phyloP scores from a whole-genome alignment of 176 grass and related monocot genomes.

The Triticum dicoccoides region DNA sequence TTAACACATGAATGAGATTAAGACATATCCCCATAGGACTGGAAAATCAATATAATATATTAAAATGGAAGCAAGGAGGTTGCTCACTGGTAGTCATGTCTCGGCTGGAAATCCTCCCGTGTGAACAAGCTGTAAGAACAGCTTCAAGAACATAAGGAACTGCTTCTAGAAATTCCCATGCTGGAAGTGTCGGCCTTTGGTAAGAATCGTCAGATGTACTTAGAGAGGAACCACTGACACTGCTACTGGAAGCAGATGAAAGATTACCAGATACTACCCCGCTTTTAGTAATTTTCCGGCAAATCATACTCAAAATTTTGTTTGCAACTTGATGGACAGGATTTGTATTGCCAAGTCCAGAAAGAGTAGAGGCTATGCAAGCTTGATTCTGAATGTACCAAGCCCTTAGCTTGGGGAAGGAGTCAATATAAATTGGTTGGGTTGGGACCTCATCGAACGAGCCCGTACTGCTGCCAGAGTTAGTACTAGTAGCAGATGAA shows the following conservation, averaged over 20 bases:
- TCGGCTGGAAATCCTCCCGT: conserved; percentile 84
- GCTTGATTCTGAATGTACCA: conserved; percentile 99
- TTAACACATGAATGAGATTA: conserved; percentile 22
- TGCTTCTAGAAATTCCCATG: conserved; percentile 96
- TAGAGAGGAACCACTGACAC: conserved; percentile 68
- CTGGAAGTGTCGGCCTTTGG: conserved; percentile 73
- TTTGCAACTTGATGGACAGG: conserved; percentile 93
- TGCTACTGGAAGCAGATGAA: conserved; percentile 73
- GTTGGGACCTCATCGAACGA: conserved; percentile 41
- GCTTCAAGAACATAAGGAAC: conserved; percentile 98
- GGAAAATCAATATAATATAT: not conserved
- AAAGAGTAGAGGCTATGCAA: conserved; percentile 93
- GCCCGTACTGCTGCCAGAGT: conserved; percentile 31
- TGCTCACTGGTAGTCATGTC: conserved; percentile 91
- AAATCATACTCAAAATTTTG: conserved; percentile 98
- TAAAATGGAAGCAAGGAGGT: conserved; percentile 7
- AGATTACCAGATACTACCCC: conserved; percentile 46
- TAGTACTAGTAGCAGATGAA: conserved; percentile 44
- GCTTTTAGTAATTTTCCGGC: conserved; percentile 69
- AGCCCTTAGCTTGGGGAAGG: conserved; percentile 85
- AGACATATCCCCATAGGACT: not conserved
- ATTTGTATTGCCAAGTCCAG: conserved; percentile 79
- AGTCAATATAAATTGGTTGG: conserved; percentile 83
- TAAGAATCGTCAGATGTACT: conserved; percentile 63
- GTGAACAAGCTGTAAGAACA: conserved; percentile 92